Evolutionary conservation across 164 flowering plant species (phyloP), one percentile per base, ranked within the genome.

Genomic region (Chloranthus sessilifolius): DNA sequence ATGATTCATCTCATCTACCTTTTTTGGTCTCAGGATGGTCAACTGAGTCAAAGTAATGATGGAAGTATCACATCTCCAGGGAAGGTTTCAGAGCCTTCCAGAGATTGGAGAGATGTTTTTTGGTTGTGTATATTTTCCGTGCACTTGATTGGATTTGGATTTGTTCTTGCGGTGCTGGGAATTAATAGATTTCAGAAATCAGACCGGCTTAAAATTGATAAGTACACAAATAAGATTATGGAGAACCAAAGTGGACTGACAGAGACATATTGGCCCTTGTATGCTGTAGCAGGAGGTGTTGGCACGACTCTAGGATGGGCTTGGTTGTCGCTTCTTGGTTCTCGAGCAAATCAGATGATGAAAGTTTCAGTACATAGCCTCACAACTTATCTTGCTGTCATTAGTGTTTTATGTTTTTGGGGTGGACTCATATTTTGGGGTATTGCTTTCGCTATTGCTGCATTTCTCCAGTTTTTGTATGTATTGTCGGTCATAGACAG

Each of bases 351-450:
- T 53, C 79, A 77, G 26, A 83, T 89, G 88, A 85, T 89, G 92
- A 94, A 87, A 72, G 53, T 94, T 50, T 78, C 97, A 0, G 90
- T 89, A 14, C 95, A 94, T 63, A 74, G 88, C 43, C 63, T 94
- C 74, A 89, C 95, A 31, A 81, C 97, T 55, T 85, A 85, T 60
- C 88, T 89, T 64, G 97, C 95, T 30, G 88, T 89, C 40, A 70
- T 89, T 29, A 83, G 97, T 41, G 85, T 87, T n/a, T 57, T 89
- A 46, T 89, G 96, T 52, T 94, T 94, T 53, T 89, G 99, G 99
- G 72, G 64, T 23, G 44, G 72, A 20, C 92, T 75, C 69, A 75
- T 89, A 48, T 74, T 94, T 58, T 94, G 95, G 95, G 99, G 97
- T 7, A 74, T 83, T 55, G 78, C 76, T 4, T 85, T 85, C 70